Conservation (phyloP, 257 asterid genomes). For the Solanum acaule region DNA sequence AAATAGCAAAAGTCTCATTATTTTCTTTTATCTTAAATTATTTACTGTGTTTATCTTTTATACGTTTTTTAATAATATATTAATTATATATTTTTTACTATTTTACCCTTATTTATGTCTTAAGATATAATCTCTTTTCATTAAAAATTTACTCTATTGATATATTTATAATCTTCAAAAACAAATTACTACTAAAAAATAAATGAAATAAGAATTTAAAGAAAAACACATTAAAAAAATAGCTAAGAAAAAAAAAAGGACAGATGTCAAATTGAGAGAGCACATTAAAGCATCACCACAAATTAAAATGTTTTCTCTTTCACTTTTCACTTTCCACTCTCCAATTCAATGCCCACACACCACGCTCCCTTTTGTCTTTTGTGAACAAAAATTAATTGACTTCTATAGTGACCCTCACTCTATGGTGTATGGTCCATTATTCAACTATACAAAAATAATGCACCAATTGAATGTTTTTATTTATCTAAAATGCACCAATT, state of each 20-base stretch:
- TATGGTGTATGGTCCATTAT: background rate
- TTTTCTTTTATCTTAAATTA: too few relatives aligned
- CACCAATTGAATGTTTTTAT: background rate
- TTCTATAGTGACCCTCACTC: background rate
- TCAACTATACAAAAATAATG: background rate
- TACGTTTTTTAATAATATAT: too few relatives aligned
- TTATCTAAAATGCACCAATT: background rate
- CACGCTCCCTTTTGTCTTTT: background rate
- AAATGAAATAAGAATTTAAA: too few relatives aligned
- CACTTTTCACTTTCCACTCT: background rate
- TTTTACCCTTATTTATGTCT: too few relatives aligned
- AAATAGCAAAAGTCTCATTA: too few relatives aligned
- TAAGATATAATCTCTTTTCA: too few relatives aligned
- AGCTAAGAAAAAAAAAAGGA: background rate
- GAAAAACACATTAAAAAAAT: background rate
- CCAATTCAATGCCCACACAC: background rate
- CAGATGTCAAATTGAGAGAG: background rate
- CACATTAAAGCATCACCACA: slow-evolving; percentile 1
- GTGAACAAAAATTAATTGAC: background rate
- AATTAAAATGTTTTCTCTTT: background rate
- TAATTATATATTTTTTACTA: too few relatives aligned
- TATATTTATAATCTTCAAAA: too few relatives aligned
- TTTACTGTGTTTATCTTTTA: too few relatives aligned
- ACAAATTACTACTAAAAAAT: too few relatives aligned
- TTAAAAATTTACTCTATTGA: background rate